Evolutionary conservation across 805 yeast species (phyloP).

Genomic region (Ogataea wickerhamii): DNA sequence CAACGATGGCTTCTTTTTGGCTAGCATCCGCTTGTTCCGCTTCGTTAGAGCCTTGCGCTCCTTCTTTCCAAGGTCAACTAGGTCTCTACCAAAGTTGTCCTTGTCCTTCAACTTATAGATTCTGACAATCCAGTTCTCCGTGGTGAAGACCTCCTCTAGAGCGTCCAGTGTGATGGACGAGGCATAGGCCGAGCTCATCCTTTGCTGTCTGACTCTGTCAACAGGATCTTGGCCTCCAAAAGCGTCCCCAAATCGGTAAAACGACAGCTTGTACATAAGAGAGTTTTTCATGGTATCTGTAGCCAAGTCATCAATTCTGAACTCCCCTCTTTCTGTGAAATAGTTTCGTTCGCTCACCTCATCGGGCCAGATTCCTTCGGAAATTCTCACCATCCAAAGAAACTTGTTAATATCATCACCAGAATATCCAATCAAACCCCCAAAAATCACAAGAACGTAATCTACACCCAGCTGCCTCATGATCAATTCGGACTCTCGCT

Average conservation of each 20-base stretch:
- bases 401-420: slow-evolving; percentile 97
- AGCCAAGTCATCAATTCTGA: slow-evolving; percentile 79
- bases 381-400: slow-evolving; percentile 97
- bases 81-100: slow-evolving; percentile 82
- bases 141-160: slow-evolving; percentile 90
- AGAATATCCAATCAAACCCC: slow-evolving; percentile 88
- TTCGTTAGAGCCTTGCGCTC: slow-evolving; percentile 34
- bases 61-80: slow-evolving; percentile 53
- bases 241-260: slow-evolving; percentile 76
- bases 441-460: slow-evolving; percentile 88
- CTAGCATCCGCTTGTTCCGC: slow-evolving; percentile 25
- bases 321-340: slow-evolving; percentile 85
- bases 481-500: slow-evolving; percentile 84
- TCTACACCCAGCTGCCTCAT: slow-evolving; percentile 91
- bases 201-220: slow-evolving; percentile 89
- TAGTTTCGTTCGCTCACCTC: slow-evolving; percentile 82
- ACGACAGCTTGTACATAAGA: slow-evolving; percentile 91
- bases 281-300: slow-evolving; percentile 83
- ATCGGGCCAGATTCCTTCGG: slow-evolving; percentile 99
- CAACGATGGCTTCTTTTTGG: slow-evolving; percentile 29
- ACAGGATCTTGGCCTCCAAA: slow-evolving; percentile 57
- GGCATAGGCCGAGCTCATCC: slow-evolving; percentile 30
- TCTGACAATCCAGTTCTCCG: slow-evolving; percentile 96
- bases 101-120: slow-evolving; percentile 86
- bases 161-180: slow-evolving; percentile 58